phyloP scores from a whole-genome alignment of 2,329 filamentous ascomycete genomes.

The Fusarium beomiforme region DNA sequence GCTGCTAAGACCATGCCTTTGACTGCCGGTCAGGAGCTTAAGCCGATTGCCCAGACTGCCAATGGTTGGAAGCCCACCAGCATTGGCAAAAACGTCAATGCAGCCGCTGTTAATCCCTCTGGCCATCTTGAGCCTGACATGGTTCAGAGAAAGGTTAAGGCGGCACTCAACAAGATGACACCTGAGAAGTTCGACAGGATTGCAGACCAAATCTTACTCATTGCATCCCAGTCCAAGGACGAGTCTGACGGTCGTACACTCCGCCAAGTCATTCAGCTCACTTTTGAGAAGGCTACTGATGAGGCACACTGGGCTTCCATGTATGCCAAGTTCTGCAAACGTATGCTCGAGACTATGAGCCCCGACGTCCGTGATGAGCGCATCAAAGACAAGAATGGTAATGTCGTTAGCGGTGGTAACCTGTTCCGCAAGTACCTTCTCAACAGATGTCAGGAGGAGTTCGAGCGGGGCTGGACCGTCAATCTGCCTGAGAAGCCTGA shows the following conservation, averaged over 20 bases:
- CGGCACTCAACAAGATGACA: conserved; percentile 99
- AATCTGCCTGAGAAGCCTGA: conserved; percentile 77
- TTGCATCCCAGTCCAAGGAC: conserved; percentile 94
- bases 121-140: conserved; percentile 84
- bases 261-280: conserved; percentile 97
- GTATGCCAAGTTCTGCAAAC: conserved; percentile 98
- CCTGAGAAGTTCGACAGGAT: conserved; percentile 99
- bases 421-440: conserved; percentile 98
- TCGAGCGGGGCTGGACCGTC: conserved; percentile 96
- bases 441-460: conserved; percentile 98
- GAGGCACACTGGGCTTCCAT: conserved; percentile 98
- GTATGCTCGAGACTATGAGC: conserved; percentile 96
- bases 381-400: conserved; percentile 88
- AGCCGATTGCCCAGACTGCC: conserved; percentile 77
- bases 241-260: conserved; percentile 94
- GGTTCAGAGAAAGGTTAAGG: conserved; percentile 99
- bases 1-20: conserved; percentile 90
- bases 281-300: conserved; percentile 98
- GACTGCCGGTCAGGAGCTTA: conserved; percentile 82
- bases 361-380: conserved; percentile 94
- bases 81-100: conserved; percentile 57
- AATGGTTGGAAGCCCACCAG: conserved; percentile 91
- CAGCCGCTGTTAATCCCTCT: conserved; percentile 55
- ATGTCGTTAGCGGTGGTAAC: conserved; percentile 89
- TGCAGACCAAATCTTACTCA: conserved; percentile 89